Percentiles rank a stretch among this genome's conserved stretches.
Conservation (phyloP, 1,284 basidiomycete genomes). For the Macrocybe sp. region DNA sequence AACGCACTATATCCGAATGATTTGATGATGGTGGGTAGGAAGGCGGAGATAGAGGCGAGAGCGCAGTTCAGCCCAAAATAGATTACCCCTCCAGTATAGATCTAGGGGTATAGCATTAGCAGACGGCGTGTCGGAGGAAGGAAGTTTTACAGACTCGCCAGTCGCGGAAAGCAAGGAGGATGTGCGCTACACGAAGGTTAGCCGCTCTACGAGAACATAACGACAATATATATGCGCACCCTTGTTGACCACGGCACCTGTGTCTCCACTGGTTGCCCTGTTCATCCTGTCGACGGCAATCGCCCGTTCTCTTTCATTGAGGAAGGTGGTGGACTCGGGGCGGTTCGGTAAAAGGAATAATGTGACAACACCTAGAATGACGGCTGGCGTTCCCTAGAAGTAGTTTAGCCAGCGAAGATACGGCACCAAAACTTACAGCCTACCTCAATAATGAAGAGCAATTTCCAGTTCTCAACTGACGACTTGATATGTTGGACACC, state of each 20-base stretch:
- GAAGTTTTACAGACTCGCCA: constrained; percentile 50
- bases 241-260: constrained; percentile 62
- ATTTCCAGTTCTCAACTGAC: constrained; percentile 53
- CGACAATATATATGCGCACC: constrained; percentile 30
- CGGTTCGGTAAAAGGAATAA: constrained; percentile 69
- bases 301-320: constrained; percentile 69
- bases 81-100: constrained; percentile 60
- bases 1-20: constrained; percentile 56
- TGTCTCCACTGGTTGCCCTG: constrained; percentile 60
- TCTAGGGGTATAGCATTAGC: constrained; percentile 26
- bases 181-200: constrained; percentile 40
- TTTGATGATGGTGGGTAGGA: constrained; percentile 79
- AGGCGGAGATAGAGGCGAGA: constrained; percentile 76
- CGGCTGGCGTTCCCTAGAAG: constrained; percentile 54
- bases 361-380: constrained; percentile 65
- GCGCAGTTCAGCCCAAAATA: constrained; percentile 80
- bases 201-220: background rate
- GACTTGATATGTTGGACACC: constrained; percentile 57
- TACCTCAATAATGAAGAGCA: constrained; percentile 77
- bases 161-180: constrained; percentile 62
- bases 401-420: background rate
- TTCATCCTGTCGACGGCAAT: constrained; percentile 75
- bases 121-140: background rate
- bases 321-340: constrained; percentile 69
- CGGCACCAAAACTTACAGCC: background rate